phyloP scores from a whole-genome alignment of 2,329 filamentous ascomycete species.

The Phaeosphaeria sp. region DNA sequence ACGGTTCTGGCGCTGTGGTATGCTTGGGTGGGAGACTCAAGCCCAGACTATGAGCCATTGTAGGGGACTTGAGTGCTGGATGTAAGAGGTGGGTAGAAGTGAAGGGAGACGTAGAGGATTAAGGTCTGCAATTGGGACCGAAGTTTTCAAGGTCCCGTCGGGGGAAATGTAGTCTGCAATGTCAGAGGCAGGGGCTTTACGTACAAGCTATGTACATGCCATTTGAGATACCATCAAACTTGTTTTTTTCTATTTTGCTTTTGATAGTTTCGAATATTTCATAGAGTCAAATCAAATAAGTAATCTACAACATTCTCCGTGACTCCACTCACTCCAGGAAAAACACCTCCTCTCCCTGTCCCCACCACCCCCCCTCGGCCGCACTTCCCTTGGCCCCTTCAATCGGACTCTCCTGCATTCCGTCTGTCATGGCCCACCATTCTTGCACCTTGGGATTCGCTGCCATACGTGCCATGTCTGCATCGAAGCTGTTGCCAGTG shows the following conservation, averaged over 20 bases:
- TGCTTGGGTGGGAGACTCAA: constrained; percentile 57
- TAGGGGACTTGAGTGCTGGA: constrained; percentile 1
- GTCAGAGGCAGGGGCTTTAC: too few relatives aligned
- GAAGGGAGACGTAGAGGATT: too few relatives aligned
- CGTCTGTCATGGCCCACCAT: constrained; percentile 84
- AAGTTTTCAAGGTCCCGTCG: too few relatives aligned
- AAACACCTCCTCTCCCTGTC: constrained; percentile 72
- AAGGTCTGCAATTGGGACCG: too few relatives aligned
- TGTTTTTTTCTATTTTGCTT: too few relatives aligned
- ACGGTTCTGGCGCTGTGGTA: constrained; percentile 64
- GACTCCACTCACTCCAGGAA: constrained; percentile 56
- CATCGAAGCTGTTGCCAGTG: constrained; percentile 73
- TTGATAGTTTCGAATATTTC: too few relatives aligned
- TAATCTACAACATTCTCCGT: too few relatives aligned
- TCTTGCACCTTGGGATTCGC: constrained; percentile 74
- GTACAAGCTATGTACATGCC: too few relatives aligned
- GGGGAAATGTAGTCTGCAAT: too few relatives aligned
- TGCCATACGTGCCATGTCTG: constrained; percentile 78
- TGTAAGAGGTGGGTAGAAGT: too few relatives aligned
- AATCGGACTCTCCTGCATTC: constrained; percentile 68
- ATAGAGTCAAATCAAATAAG: too few relatives aligned
- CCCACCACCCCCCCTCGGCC: constrained; percentile 66
- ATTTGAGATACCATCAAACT: too few relatives aligned
- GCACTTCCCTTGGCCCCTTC: constrained; percentile 52
- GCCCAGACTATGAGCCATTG: constrained; percentile 30